These are phyloP conservation scores for Coprinopsis sp. DNA, from an alignment of 768 basidiomycete species.

Conservation along the genomic window DNA sequence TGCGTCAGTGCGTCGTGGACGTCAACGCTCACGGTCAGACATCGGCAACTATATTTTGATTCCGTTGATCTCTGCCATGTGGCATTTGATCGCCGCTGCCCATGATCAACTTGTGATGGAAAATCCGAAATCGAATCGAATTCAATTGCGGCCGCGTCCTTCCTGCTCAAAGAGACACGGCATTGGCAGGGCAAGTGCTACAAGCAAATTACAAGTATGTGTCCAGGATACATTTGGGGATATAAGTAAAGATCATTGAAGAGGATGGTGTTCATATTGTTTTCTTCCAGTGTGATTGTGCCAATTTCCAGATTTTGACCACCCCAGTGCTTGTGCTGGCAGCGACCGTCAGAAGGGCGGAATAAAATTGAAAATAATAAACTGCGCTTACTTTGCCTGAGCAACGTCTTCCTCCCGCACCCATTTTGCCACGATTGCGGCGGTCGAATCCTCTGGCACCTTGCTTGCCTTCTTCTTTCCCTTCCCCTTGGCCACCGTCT, in stretches of 20 bases:
- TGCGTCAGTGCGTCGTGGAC: too few species aligned
- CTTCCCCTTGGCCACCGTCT: background rate
- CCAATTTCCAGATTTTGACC: slow-evolving; percentile 67
- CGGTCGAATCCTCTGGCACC: background rate
- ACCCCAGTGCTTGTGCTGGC: slow-evolving; percentile 70
- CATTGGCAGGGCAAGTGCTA: too few species aligned
- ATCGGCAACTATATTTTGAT: too few species aligned
- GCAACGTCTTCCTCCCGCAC: slow-evolving; percentile 3
- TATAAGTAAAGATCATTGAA: background rate
- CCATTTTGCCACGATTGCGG: slow-evolving; percentile 1
- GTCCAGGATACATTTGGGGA: background rate
- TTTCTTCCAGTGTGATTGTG: slow-evolving; percentile 43
- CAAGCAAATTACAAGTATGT: background rate
- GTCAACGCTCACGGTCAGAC: too few species aligned
- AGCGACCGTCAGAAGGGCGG: background rate
- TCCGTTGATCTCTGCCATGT: too few species aligned
- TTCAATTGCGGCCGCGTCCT: too few species aligned
- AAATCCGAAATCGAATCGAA: too few species aligned
- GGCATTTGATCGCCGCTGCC: too few species aligned
- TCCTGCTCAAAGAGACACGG: too few species aligned
- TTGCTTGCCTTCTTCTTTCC: background rate
- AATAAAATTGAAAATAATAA: background rate
- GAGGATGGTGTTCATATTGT: slow-evolving; percentile 6
- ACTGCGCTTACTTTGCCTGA: slow-evolving; percentile 1
- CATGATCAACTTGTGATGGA: too few species aligned